Evolutionary conservation across 2,329 filamentous ascomycete species (phyloP).

Genomic region (Fusarium equiseti): DNA sequence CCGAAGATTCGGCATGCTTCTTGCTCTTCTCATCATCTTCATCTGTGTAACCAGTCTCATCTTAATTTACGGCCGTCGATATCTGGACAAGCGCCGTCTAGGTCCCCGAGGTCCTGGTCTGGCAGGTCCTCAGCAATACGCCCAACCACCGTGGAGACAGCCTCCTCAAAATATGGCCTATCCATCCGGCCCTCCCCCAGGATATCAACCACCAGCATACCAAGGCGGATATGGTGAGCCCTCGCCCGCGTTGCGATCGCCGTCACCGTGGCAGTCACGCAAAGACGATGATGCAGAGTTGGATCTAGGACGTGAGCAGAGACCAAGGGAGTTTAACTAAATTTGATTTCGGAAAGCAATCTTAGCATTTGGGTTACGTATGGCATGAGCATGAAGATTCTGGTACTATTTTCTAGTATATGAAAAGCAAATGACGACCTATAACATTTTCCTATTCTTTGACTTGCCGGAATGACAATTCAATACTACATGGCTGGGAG

Average conservation of each 20-base stretch:
- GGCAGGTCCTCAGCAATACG: slow-evolving; percentile 42
- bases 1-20: slow-evolving; percentile 59
- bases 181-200: slow-evolving; percentile 50
- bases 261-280: slow-evolving; percentile 48
- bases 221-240: slow-evolving; percentile 48
- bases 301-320: slow-evolving; percentile 49
- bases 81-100: slow-evolving; percentile 43
- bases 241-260: slow-evolving; percentile 43
- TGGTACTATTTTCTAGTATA: not conserved
- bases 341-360: not conserved
- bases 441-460: not conserved
- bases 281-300: slow-evolving; percentile 51
- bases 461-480: not conserved
- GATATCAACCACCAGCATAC: slow-evolving; percentile 51
- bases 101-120: slow-evolving; percentile 34
- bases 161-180: slow-evolving; percentile 39
- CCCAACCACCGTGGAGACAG: slow-evolving; percentile 50
- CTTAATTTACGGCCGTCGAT: slow-evolving; percentile 50
- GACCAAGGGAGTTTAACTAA: slow-evolving; percentile 51
- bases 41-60: slow-evolving; percentile 56
- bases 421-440: not conserved
- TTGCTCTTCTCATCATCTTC: slow-evolving; percentile 62
- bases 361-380: slow-evolving; percentile 39
- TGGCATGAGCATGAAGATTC: not conserved
- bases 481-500: not conserved